A percentile compares a stretch with the other conserved stretches of the same genome.
These are phyloP conservation scores for Candida broadrunensis DNA, from an alignment of 805 yeast species.

Conservation along the genomic window DNA sequence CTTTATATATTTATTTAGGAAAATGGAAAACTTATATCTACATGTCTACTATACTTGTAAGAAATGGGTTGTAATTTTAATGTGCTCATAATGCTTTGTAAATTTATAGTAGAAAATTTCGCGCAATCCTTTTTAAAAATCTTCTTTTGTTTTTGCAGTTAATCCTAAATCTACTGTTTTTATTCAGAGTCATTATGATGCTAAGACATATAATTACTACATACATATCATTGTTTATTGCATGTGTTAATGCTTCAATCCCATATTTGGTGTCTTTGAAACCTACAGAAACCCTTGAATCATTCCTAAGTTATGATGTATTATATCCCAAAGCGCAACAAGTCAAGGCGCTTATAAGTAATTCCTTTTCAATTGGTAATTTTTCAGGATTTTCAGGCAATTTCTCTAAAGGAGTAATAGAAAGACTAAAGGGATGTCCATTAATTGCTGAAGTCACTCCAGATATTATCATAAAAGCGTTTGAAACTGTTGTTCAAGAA, in stretches of 20 bases:
- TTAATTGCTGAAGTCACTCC: slow-evolving; percentile 67
- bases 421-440: slow-evolving; percentile 53
- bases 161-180: too few relatives aligned
- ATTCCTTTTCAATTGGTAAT: slow-evolving; percentile 62
- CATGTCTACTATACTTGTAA: too few relatives aligned
- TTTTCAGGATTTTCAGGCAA: slow-evolving; percentile 70
- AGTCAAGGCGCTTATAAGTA: slow-evolving; percentile 45
- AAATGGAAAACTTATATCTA: slow-evolving; percentile 1
- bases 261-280: slow-evolving; percentile 52
- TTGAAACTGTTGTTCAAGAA: slow-evolving; percentile 41
- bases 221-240: background rate
- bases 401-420: slow-evolving; percentile 47
- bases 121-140: too few relatives aligned
- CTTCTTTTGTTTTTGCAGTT: too few relatives aligned
- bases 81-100: too few relatives aligned
- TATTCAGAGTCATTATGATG: too few relatives aligned
- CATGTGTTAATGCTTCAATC: background rate
- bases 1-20: slow-evolving; percentile 1
- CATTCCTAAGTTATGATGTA: slow-evolving; percentile 45
- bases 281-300: slow-evolving; percentile 45
- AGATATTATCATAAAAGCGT: slow-evolving; percentile 60
- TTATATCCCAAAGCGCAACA: slow-evolving; percentile 34
- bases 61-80: too few relatives aligned
- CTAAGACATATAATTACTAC: background rate
- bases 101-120: too few relatives aligned